Evolutionary conservation across 805 yeast species (phyloP).

Genomic region (Scheffersomyces coipomensis): DNA sequence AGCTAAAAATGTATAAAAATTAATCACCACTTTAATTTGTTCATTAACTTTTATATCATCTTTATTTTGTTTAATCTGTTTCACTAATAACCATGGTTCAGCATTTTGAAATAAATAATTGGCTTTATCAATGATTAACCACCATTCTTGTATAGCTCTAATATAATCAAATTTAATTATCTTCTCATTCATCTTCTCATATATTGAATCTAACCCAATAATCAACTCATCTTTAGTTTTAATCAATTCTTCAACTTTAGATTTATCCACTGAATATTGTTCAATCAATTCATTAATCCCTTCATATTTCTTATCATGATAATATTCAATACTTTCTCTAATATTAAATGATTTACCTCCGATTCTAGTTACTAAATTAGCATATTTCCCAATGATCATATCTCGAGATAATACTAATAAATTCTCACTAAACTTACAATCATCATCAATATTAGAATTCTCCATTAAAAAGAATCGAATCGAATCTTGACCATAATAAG

Average conservation of each 20-base stretch:
- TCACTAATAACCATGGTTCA: slow-evolving; percentile 71
- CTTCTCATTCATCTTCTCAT: slow-evolving; percentile 37
- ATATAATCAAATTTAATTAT: slow-evolving; percentile 51
- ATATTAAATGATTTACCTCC: slow-evolving; percentile 71
- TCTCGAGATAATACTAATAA: slow-evolving; percentile 53
- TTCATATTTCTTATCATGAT: slow-evolving; percentile 17
- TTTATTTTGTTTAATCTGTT: slow-evolving; percentile 15
- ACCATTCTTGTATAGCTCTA: slow-evolving; percentile 54
- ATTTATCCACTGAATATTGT: slow-evolving; percentile 8
- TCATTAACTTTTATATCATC: slow-evolving; percentile 8
- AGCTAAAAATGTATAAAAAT: slow-evolving; percentile 58
- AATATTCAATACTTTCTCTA: slow-evolving; percentile 36
- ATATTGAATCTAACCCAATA: slow-evolving; percentile 30
- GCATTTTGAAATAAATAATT: slow-evolving; percentile 66
- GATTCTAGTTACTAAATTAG: slow-evolving; percentile 72
- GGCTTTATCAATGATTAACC: slow-evolving; percentile 57
- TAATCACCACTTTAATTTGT: slow-evolving; percentile 22
- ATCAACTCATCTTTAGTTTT: slow-evolving; percentile 21
- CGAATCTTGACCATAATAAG: slow-evolving; percentile 67
- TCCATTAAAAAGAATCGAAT: slow-evolving; percentile 74
- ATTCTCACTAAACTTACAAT: slow-evolving; percentile 73
- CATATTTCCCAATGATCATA: slow-evolving; percentile 75
- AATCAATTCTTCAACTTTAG: slow-evolving; percentile 12
- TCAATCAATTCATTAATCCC: slow-evolving; percentile 21
- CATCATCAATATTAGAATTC: slow-evolving; percentile 71